Base-by-base conservation (phyloP, 352 stramenopile genomes). In the Globisporangium acanthophoron region DNA sequence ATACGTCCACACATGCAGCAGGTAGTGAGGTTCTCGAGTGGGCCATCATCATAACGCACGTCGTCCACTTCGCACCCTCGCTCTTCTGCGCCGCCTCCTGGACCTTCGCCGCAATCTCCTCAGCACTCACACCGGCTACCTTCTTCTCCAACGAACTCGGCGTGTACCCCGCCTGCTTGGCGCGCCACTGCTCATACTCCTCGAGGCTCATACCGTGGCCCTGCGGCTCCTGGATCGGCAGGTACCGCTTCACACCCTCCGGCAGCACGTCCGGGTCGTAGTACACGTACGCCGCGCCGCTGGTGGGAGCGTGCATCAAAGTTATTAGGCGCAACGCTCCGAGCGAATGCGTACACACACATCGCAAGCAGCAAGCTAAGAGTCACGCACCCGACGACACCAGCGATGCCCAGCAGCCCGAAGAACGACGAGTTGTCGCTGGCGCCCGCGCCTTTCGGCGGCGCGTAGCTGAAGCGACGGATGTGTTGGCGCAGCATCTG, bases 171-270 rank as follows among this genome's bases (percentile, higher is more conserved):
- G 69, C 68, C 60, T 94, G 85, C 58, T 87, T 75, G 4, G 83
- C 80, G 18, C 85, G 85, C 85, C 85, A 94, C 51, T 87, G 67
- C 48, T 94, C 85, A 58, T 94, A 94, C 65, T 94, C 85, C 58
- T 93, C 85, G 40, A 90, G 71, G 59, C 78, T 93, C 85, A 94
- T 94, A 57, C 78, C 83, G 51, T 90, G 80, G 48, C 85, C 85
- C 52, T 89, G 74, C 0, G 78, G 78, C 47, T 91, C 83, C 56
- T 94, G 78, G 60, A 94, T 94, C 48, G 80, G 81, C 45, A 93
- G 66, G 57, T 71, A 89, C 56, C 82, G 85, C 67, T 90, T 90
- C 56, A 94, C 69, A 35, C 79, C 69, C 53, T 53, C 66, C 5
- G 85, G 85, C 31, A 94, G 62, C 39, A 94, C 83, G 51, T 94